Evolutionary conservation across 139 green algal species (phyloP), one percentile per base, ranked within the genome.

Genomic region (Penium margaritaceum): DNA sequence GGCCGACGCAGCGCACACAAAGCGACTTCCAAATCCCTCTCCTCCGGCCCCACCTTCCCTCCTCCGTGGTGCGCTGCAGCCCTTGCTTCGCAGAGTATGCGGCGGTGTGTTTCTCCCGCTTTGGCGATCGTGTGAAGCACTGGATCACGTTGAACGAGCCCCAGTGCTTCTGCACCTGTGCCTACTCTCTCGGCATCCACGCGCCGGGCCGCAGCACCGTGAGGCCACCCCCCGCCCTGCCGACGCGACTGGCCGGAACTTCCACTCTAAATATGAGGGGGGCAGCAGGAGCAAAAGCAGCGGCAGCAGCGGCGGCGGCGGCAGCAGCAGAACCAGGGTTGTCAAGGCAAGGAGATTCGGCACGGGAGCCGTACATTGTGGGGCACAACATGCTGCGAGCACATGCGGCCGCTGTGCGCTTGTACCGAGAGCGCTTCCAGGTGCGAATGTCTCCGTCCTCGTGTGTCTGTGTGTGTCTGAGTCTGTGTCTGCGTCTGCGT

Each of bases 381-480:
- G 69, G 38, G 21, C 82, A 85, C 61, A 44, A 84, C 75, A 75
- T 85, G 57, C 75, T 86, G 55, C 55, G 74, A 5, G 77, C 82
- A 24, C 82, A 86, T 39, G 78, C 69, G 9, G 43, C 39, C 17
- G 82, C 82, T 21, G 79, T 77, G 27, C 27, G 82, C n/a, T 57
- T 77, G 36, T 86, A 83, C 68, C 44, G 76, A 38, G 47, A 41
- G 5, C 19, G 61, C 24, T 85, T 73, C 67, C 57, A 78, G 78
- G 66, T 74, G 15, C 27, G 44, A 27, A 1, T 27, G 2, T 17
- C 44, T 55, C n/a, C n/a, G n/a, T n/a, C n/a, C n/a, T n/a, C n/a
- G n/a, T n/a, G n/a, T n/a, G n/a, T n/a, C n/a, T n/a, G n/a, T n/a
- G n/a, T n/a, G n/a, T n/a, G n/a, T n/a, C n/a, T n/a, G n/a, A n/a